A percentile compares a stretch with the other conserved stretches of the same genome.
Conservation (phyloP, 2,329 filamentous ascomycete genomes). For the Pyrenochaeta sp. region DNA sequence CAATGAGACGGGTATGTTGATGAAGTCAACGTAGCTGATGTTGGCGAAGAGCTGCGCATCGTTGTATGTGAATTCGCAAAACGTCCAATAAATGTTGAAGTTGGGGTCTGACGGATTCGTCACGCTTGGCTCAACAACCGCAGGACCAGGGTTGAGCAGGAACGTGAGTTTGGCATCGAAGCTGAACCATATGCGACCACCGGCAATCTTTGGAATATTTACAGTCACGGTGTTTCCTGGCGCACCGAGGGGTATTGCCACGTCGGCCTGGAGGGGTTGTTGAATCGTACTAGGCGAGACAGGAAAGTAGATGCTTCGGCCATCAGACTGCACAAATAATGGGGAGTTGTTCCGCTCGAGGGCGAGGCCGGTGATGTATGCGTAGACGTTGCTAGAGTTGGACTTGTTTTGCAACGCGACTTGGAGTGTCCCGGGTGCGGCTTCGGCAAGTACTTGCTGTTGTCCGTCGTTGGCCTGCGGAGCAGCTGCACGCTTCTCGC, state of each 20-base stretch:
- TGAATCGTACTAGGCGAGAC: conserved; percentile 63
- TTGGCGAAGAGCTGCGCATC: conserved; percentile 59
- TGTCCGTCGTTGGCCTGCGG: conserved; percentile 21
- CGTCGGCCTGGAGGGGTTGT: conserved; percentile 63
- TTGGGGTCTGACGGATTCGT: conserved; percentile 67
- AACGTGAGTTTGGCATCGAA: conserved; percentile 70
- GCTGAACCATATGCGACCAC: conserved; percentile 77
- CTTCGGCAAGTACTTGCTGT: conserved; percentile 37
- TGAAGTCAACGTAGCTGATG: conserved; percentile 80
- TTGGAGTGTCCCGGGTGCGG: conserved; percentile 58
- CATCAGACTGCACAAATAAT: conserved; percentile 72
- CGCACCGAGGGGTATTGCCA: conserved; percentile 69
- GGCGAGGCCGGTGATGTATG: conserved; percentile 74
- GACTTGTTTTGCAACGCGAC: conserved; percentile 74
- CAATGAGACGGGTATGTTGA: conserved; percentile 57
- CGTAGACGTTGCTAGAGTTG: conserved; percentile 67
- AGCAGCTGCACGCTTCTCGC: conserved; percentile 17
- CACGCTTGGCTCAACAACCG: conserved; percentile 77
- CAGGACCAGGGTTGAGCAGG: conserved; percentile 74
- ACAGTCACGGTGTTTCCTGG: conserved; percentile 67
- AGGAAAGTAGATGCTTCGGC: conserved; percentile 71
- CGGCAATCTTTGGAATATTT: conserved; percentile 74
- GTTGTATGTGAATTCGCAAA: conserved; percentile 60
- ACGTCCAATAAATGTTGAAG: conserved; percentile 55
- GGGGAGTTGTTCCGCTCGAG: conserved; percentile 67